Evolutionary conservation across 2,329 filamentous ascomycete genomes (phyloP).

Genomic region (Fusarium sp.): DNA sequence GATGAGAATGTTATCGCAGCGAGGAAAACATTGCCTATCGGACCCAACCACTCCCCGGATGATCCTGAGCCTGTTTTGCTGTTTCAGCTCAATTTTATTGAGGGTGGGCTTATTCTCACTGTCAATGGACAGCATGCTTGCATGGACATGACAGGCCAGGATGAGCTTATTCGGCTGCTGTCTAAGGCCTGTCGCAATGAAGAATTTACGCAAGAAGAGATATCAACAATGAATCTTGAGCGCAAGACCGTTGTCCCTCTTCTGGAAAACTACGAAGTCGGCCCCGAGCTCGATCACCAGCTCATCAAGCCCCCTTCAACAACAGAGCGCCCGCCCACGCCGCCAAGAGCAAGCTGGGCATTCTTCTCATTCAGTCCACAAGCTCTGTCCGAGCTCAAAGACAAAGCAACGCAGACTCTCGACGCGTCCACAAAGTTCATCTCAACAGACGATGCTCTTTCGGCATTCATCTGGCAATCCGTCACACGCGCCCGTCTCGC

Average conservation of each 20-base stretch:
- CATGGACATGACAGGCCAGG: slow-evolving; percentile 68
- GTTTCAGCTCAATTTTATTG: slow-evolving; percentile 65
- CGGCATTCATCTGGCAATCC: slow-evolving; percentile 66
- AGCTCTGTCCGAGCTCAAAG: slow-evolving; percentile 60
- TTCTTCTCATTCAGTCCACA: slow-evolving; percentile 61
- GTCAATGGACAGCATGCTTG: slow-evolving; percentile 64
- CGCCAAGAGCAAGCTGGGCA: slow-evolving; percentile 58
- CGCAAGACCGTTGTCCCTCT: slow-evolving; percentile 58
- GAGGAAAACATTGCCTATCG: slow-evolving; percentile 56
- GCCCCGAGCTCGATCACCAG: slow-evolving; percentile 55
- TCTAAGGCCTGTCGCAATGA: slow-evolving; percentile 64
- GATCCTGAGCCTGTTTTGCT: slow-evolving; percentile 59
- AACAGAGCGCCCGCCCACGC: slow-evolving; percentile 18
- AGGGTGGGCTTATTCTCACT: slow-evolving; percentile 65
- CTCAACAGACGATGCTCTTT: slow-evolving; percentile 69
- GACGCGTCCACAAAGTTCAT: slow-evolving; percentile 53
- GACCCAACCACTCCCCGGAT: slow-evolving; percentile 42
- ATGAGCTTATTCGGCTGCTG: slow-evolving; percentile 62
- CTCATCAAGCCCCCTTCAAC: slow-evolving; percentile 49
- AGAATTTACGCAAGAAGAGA: slow-evolving; percentile 62
- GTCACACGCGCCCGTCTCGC: slow-evolving; percentile 59
- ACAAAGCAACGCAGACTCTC: slow-evolving; percentile 49
- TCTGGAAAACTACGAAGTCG: slow-evolving; percentile 57
- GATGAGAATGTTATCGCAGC: slow-evolving; percentile 62
- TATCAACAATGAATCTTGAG: slow-evolving; percentile 59